Conservation (phyloP, 495 filamentous ascomycete genomes). For the Lepraria neglecta region DNA sequence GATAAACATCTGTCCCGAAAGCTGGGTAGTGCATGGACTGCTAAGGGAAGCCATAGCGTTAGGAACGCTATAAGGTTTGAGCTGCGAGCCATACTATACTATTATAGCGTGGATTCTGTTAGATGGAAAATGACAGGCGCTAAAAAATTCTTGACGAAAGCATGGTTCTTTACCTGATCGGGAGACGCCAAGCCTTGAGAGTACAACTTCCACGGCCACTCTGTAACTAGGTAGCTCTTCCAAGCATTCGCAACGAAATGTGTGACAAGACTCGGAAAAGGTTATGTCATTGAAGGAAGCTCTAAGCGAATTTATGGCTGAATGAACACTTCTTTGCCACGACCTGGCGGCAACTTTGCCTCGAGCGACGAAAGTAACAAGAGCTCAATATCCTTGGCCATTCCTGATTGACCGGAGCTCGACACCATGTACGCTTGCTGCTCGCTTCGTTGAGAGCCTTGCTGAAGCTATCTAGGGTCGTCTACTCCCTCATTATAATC, state of each 20-base stretch:
- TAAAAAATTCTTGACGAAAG: no score
- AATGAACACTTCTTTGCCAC: not conserved
- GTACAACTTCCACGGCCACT: no score
- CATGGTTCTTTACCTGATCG: no score
- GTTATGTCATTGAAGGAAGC: no score
- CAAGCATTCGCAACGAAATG: no score
- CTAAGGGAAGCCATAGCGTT: not conserved
- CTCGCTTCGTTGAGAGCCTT: not conserved
- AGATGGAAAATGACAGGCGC: no score
- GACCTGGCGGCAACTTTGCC: not conserved
- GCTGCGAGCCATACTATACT: conserved; percentile 1
- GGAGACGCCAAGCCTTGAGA: no score
- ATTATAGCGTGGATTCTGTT: not conserved
- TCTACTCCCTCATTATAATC: conserved; percentile 91
- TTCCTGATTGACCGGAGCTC: not conserved
- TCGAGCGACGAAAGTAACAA: no score
- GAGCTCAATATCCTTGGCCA: not conserved
- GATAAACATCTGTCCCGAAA: conserved; percentile 15
- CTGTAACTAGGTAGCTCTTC: no score
- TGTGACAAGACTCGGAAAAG: no score
- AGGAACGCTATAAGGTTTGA: not conserved
- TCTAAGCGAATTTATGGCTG: not conserved
- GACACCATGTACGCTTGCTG: conserved; percentile 5
- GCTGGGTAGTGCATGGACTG: not conserved
- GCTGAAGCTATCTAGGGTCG: conserved; percentile 55